phyloP scores from a whole-genome alignment of 108 stramenopile species.

The Skeletonema menzelii region DNA sequence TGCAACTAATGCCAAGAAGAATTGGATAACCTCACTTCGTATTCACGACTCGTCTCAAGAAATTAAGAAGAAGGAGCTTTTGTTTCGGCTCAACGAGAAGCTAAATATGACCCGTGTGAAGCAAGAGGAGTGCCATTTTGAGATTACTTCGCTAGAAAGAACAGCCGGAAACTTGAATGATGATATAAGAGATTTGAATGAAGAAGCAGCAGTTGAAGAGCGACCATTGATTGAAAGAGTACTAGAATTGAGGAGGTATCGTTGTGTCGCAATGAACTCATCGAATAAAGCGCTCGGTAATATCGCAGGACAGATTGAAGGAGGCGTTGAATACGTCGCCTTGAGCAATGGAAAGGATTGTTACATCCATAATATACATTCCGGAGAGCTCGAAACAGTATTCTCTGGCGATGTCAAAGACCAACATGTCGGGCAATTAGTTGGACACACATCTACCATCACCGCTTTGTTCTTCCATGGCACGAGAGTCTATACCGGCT shows the following conservation, averaged over 20 bases:
- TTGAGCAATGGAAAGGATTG: slow-evolving; percentile 49
- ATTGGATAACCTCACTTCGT: slow-evolving; percentile 46
- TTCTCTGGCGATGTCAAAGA: slow-evolving; percentile 58
- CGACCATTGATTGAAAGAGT: slow-evolving; percentile 56
- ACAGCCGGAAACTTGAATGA: slow-evolving; percentile 46
- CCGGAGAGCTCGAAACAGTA: slow-evolving; percentile 51
- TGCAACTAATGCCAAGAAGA: slow-evolving; percentile 49
- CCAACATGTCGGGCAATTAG: slow-evolving; percentile 15
- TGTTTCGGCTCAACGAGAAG: slow-evolving; percentile 38
- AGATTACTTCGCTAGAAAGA: not conserved
- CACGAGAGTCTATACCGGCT: slow-evolving; percentile 53
- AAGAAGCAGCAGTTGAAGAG: slow-evolving; percentile 50
- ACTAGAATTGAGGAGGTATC: slow-evolving; percentile 30
- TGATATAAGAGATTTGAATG: slow-evolving; percentile 31
- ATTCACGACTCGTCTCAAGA: slow-evolving; percentile 57
- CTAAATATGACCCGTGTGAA: slow-evolving; percentile 33
- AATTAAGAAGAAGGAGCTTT: slow-evolving; percentile 60
- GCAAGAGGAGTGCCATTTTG: slow-evolving; percentile 1
- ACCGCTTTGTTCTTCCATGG: slow-evolving; percentile 57
- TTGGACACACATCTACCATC: slow-evolving; percentile 55
- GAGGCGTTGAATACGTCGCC: slow-evolving; percentile 50
- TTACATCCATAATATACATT: slow-evolving; percentile 29
- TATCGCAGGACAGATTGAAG: slow-evolving; percentile 58
- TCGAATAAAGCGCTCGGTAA: slow-evolving; percentile 61
- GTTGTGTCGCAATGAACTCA: slow-evolving; percentile 54